Evolutionary conservation across 176 grass and related monocot genomes (phyloP), one percentile per base, ranked within the genome.

Genomic region (Musa troglodytarum): DNA sequence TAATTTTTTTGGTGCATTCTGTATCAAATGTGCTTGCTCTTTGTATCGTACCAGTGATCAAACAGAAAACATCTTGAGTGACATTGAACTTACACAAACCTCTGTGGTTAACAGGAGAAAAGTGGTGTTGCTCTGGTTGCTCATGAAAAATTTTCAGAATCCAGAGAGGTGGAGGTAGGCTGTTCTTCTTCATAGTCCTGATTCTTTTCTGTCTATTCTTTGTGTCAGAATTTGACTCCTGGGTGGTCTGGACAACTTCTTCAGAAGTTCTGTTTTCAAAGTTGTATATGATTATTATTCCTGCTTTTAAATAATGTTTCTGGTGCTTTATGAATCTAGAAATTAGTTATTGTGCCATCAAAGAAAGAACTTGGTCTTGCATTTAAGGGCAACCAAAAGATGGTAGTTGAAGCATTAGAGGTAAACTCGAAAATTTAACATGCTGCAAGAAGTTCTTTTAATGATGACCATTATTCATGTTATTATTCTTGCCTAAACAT

Each of bases 331-430:
- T 43, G 34, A 43, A 43, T 43, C 4, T 43, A 43, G 34, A 98
- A 98, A 49, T 68, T 98, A 72, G 80, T 98, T 79, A 86, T 98
- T 84, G 88, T 86, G 17, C 95, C 95, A 72, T 98, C 95, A 77
- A 98, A 98, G 80, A 94, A 94, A 79, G 95, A 98, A 21, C 78
- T 98, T 50, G 95, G 90, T 59, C 90, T 93, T 85, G 90, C 88
- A 1, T 98, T 98, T 62, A 98, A 98, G 84, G 95, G 90, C 17
- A 87, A 63, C 72, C 95, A 98, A 65, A 94, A 82, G 78, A 84
- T 86, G 90, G 84, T 98, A 25, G 72, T 98, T 73, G 86, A 89
- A 86, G 90, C 95, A 87, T 79, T 98, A 70, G 90, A 98, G 74
- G 95, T 94, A 91, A 87, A 55, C 50, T 78, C 53, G 52, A 72